Evolutionary conservation across 2,329 filamentous ascomycete species (phyloP).

Genomic region (Fusarium hainanense): DNA sequence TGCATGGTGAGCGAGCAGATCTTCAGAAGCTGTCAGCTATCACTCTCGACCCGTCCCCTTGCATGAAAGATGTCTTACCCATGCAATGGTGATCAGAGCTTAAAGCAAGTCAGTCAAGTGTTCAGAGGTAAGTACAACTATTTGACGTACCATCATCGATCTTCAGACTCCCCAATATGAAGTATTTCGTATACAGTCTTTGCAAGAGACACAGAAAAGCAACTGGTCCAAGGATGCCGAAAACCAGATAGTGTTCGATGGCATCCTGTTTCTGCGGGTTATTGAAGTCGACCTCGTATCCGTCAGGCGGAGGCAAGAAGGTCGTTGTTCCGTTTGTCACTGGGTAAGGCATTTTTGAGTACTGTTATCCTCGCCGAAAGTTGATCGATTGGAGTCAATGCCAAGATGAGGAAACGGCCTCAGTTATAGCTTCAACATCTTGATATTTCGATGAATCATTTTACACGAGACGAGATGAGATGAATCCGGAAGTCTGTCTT

Average conservation of each 20-base stretch:
- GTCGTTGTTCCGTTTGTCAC: constrained; percentile 41
- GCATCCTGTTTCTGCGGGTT: constrained; percentile 43
- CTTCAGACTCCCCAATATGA: constrained; percentile 12
- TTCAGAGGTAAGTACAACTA: fast-evolving
- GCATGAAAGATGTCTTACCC: constrained; percentile 1
- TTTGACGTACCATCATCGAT: constrained; percentile 35
- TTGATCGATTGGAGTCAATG: fast-evolving
- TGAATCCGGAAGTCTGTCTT: not conserved
- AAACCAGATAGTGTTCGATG: constrained; percentile 41
- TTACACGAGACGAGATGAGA: not conserved
- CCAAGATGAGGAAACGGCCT: no score
- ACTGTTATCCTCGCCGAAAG: not conserved
- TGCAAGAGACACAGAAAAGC: constrained; percentile 37
- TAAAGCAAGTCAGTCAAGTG: not conserved
- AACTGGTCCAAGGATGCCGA: constrained; percentile 37
- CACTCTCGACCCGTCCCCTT: fast-evolving
- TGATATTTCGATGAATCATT: fast-evolving
- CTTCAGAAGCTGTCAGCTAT: not conserved
- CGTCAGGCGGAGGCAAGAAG: constrained; percentile 42
- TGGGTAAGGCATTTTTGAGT: constrained; percentile 20
- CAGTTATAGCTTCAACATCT: not conserved
- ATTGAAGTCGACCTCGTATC: constrained; percentile 48
- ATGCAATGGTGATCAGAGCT: constrained; percentile 26
- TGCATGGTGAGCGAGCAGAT: constrained; percentile 42
- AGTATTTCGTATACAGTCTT: constrained; percentile 47